Percentiles rank a stretch among this genome's conserved stretches.
These are phyloP conservation scores for Blastobotrys apis DNA, from an alignment of 1,139 yeast species.

Conservation along the genomic window DNA sequence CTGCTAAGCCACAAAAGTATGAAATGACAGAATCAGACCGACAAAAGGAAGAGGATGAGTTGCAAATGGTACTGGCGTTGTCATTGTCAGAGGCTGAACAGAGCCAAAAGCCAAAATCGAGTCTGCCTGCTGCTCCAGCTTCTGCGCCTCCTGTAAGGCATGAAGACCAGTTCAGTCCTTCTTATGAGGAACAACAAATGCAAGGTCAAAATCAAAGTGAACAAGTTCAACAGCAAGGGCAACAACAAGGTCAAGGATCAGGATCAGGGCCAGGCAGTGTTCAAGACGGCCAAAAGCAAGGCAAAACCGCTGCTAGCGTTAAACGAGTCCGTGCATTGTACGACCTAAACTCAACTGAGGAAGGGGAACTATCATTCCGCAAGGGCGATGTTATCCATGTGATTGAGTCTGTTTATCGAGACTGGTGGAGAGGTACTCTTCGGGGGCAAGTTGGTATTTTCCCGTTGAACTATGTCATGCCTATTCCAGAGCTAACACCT, in stretches of 20 bases:
- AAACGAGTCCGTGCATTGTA: slow-evolving; percentile 79
- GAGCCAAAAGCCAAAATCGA: slow-evolving; percentile 6
- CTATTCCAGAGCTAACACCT: slow-evolving; percentile 62
- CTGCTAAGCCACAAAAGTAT: slow-evolving; percentile 60
- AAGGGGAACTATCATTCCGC: slow-evolving; percentile 42
- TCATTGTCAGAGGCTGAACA: slow-evolving; percentile 58
- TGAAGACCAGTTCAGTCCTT: slow-evolving; percentile 12
- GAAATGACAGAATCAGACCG: slow-evolving; percentile 48
- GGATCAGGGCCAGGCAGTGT: no score
- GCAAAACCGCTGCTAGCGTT: slow-evolving; percentile 42
- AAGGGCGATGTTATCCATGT: slow-evolving; percentile 58
- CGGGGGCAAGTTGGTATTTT: slow-evolving; percentile 83
- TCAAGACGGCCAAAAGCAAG: slow-evolving; percentile 17
- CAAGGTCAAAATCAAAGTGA: neutral
- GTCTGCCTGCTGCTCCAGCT: slow-evolving; percentile 4
- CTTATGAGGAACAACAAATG: slow-evolving; percentile 11
- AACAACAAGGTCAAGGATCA: slow-evolving; percentile 15
- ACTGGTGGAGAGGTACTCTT: slow-evolving; percentile 94
- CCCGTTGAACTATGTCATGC: slow-evolving; percentile 88
- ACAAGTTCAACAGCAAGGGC: slow-evolving; percentile 19
- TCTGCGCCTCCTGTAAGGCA: slow-evolving; percentile 12
- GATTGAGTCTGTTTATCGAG: slow-evolving; percentile 80
- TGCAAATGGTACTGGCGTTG: slow-evolving; percentile 70
- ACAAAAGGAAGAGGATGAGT: slow-evolving; percentile 69
- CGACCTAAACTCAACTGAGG: slow-evolving; percentile 61